A percentile compares a stretch with the other conserved stretches of the same genome.
These are phyloP conservation scores for Colletotrichum plurivorum DNA, from an alignment of 2,329 filamentous ascomycete species.

Conservation along the genomic window DNA sequence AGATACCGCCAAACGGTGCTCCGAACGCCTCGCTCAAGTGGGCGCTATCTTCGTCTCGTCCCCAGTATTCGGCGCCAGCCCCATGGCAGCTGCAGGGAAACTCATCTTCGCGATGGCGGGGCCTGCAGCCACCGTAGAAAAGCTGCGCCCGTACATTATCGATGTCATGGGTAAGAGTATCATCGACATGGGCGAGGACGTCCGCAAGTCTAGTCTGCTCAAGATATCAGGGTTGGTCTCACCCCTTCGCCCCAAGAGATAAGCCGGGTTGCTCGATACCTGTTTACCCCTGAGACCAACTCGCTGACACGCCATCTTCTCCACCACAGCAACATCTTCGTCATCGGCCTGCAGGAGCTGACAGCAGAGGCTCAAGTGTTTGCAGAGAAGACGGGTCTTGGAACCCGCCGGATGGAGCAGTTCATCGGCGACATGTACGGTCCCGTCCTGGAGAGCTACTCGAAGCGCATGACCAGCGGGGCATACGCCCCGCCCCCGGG, in stretches of 20 bases:
- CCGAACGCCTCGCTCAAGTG: conserved; percentile 19
- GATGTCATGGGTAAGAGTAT: conserved; percentile 56
- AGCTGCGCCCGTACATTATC: conserved; percentile 54
- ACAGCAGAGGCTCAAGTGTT: conserved; percentile 49
- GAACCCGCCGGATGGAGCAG: conserved; percentile 44
- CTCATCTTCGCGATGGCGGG: conserved; percentile 59
- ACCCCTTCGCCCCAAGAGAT: background rate
- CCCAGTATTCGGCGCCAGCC: conserved; percentile 58
- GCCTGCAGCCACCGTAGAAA: conserved; percentile 48
- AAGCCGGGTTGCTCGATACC: background rate
- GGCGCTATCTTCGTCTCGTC: conserved; percentile 50
- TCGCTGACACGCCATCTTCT: background rate
- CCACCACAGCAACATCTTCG: conserved; percentile 51
- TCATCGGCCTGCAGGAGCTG: conserved; percentile 45
- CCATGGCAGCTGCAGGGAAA: conserved; percentile 58
- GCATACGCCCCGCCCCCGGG: conserved; percentile 44
- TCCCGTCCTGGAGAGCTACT: conserved; percentile 45
- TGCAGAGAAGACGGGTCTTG: conserved; percentile 48
- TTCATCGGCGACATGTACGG: conserved; percentile 49
- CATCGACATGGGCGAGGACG: conserved; percentile 58
- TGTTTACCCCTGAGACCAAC: background rate
- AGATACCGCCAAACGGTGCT: conserved; percentile 46
- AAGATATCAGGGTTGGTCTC: conserved; percentile 56
- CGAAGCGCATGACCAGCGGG: conserved; percentile 47
- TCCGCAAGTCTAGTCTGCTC: conserved; percentile 54